phyloP scores from a whole-genome alignment of 768 basidiomycete genomes.

The Trametopsis cervina region DNA sequence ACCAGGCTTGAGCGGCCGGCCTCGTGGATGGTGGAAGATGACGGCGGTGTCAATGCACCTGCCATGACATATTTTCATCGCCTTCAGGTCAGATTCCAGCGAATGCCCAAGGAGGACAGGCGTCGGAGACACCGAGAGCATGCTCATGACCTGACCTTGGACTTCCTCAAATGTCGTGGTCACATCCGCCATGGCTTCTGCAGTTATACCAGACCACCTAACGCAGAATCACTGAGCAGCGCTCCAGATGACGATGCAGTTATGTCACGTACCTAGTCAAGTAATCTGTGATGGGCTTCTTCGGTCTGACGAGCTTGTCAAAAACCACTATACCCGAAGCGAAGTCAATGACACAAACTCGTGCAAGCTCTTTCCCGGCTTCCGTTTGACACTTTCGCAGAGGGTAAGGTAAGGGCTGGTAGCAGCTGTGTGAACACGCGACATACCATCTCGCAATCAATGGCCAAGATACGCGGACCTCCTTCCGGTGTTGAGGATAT shows the following conservation, averaged over 20 bases:
- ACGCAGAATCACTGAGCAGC: neutral
- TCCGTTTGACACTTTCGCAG: conserved; percentile 71
- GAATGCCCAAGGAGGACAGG: conserved; percentile 92
- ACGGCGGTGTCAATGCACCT: conserved; percentile 89
- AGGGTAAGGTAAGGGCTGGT: neutral
- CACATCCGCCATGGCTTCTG: conserved; percentile 54
- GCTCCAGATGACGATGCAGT: neutral
- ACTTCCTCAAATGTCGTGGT: conserved; percentile 78
- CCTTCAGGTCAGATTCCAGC: conserved; percentile 88
- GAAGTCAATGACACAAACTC: conserved; percentile 81
- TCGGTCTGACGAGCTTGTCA: conserved; percentile 86
- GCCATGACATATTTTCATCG: conserved; percentile 81
- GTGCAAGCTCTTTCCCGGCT: conserved; percentile 83
- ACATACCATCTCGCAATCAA: conserved; percentile 96
- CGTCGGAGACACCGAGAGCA: conserved; percentile 52
- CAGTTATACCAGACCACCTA: conserved; percentile 94
- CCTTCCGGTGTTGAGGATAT: conserved; percentile 22
- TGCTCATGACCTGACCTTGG: conserved; percentile 58
- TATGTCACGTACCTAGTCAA: conserved; percentile 62
- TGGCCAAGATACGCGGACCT: conserved; percentile 55
- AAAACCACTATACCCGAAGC: conserved; percentile 66
- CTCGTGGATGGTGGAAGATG: conserved; percentile 87
- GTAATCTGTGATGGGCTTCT: conserved; percentile 82
- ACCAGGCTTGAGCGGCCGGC: conserved; percentile 89
- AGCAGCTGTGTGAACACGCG: no score